Percentiles rank a stretch among this genome's conserved stretches.
Conservation (phyloP, 306 rosid genomes). For the Canavalia gladiata region DNA sequence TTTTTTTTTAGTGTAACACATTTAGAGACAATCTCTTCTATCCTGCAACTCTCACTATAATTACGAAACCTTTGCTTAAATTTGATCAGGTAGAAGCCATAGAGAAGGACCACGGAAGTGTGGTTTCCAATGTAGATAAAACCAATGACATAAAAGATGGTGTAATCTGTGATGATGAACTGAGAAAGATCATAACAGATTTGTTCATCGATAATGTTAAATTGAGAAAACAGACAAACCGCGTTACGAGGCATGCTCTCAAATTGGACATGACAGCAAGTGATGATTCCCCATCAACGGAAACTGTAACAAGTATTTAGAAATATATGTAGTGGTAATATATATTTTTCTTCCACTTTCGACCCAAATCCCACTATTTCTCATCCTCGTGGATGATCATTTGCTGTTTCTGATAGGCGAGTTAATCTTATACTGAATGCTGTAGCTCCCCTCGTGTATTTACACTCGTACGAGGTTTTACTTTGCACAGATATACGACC, state of each 20-base stretch:
- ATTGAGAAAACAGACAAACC: constrained; percentile 86
- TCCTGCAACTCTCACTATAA: constrained; percentile 16
- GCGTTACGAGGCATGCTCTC: constrained; percentile 56
- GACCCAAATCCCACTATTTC: constrained; percentile 48
- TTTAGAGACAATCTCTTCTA: constrained; percentile 17
- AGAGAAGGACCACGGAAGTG: constrained; percentile 55
- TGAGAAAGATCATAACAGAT: constrained; percentile 73
- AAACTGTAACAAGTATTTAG: constrained; percentile 57
- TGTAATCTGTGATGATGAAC: constrained; percentile 59
- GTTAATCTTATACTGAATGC: constrained; percentile 51
- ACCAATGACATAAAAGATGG: constrained; percentile 51
- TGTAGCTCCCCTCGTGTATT: constrained; percentile 49
- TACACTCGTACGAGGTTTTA: constrained; percentile 47
- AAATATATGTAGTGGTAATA: constrained; percentile 50
- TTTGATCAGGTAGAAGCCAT: constrained; percentile 74
- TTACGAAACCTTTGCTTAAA: constrained; percentile 26
- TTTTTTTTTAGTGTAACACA: constrained; percentile 20
- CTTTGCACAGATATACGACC: constrained; percentile 46
- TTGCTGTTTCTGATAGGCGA: constrained; percentile 49
- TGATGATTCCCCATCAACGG: constrained; percentile 54
- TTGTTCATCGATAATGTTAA: constrained; percentile 75
- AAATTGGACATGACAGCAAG: constrained; percentile 56
- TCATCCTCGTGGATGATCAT: constrained; percentile 49
- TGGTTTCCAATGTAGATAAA: constrained; percentile 55
- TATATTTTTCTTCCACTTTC: constrained; percentile 46